Evolutionary conservation across 805 yeast species (phyloP).

Genomic region (Lipomyces yamadae): DNA sequence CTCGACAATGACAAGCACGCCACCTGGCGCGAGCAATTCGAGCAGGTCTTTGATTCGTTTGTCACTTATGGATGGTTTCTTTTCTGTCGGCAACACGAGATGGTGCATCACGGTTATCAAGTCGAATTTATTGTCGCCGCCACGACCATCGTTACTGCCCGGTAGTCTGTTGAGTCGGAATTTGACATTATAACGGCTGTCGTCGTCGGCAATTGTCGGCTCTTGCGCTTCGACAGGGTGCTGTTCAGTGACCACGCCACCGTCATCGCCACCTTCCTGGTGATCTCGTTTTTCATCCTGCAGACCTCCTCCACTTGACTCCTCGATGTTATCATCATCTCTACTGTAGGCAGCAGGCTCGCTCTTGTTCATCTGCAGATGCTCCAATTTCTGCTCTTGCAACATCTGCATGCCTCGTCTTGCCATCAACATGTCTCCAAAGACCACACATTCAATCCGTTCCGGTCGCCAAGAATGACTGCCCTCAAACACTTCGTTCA

Average conservation of each 20-base stretch:
- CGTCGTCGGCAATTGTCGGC: background rate
- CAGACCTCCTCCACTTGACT: no score
- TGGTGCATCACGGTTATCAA: conserved; percentile 84
- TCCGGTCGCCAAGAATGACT: conserved; percentile 57
- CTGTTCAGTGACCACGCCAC: background rate
- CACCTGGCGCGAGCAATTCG: conserved; percentile 71
- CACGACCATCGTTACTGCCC: background rate
- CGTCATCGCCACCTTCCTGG: background rate
- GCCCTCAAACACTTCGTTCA: conserved; percentile 79
- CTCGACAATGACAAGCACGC: conserved; percentile 78
- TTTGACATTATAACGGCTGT: conserved; percentile 21
- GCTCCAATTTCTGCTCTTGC: conserved; percentile 58
- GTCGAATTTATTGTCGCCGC: conserved; percentile 58
- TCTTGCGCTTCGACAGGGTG: background rate
- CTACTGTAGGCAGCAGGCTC: background rate
- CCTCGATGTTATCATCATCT: background rate
- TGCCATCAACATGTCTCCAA: conserved; percentile 76
- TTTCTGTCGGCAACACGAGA: conserved; percentile 60
- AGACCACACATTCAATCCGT: conserved; percentile 70
- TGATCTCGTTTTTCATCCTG: background rate
- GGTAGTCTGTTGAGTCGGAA: conserved; percentile 27
- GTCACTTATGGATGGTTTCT: conserved; percentile 77
- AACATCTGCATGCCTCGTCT: conserved; percentile 77
- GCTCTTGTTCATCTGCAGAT: background rate
- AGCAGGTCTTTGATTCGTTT: conserved; percentile 63